Conservation (phyloP, 2,329 filamentous ascomycete genomes). For the Pseudopithomyces chartarum region DNA sequence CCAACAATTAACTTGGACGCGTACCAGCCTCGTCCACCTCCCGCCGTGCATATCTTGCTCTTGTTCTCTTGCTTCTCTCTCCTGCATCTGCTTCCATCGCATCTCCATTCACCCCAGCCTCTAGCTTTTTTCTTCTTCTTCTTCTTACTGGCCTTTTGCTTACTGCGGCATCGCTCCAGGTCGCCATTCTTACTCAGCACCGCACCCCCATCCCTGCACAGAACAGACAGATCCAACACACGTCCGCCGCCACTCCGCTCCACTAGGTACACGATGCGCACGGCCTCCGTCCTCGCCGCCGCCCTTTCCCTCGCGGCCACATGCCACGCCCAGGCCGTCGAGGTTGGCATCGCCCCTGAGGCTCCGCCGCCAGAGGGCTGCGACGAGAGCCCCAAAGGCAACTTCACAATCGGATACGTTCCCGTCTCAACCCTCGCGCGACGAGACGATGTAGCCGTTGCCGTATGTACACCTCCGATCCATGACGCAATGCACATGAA, state of each 20-base stretch:
- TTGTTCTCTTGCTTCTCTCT: no score
- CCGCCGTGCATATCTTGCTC: background rate
- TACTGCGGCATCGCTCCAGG: background rate
- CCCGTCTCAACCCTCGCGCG: constrained; percentile 21
- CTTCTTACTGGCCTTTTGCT: no score
- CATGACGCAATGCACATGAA: background rate
- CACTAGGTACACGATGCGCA: constrained; percentile 39
- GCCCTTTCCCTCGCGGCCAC: constrained; percentile 35
- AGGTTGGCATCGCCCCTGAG: constrained; percentile 54
- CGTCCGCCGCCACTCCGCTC: constrained; percentile 11
- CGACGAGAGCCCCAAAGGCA: constrained; percentile 54
- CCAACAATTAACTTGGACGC: constrained; percentile 22
- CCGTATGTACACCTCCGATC: background rate
- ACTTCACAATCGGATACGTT: constrained; percentile 61
- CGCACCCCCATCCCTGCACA: constrained; percentile 6
- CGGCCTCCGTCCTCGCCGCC: constrained; percentile 32
- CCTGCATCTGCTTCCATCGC: constrained; percentile 5
- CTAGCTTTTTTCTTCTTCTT: background rate
- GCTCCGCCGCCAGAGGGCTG: constrained; percentile 60
- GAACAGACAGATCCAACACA: no score
- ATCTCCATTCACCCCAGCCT: background rate
- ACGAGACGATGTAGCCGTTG: constrained; percentile 34
- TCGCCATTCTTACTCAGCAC: background rate
- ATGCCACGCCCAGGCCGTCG: constrained; percentile 30
- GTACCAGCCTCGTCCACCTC: constrained; percentile 18